Percentiles rank a stretch among this genome's conserved stretches.
Conservation (phyloP, 2,329 filamentous ascomycete genomes). For the Alternaria sp. region DNA sequence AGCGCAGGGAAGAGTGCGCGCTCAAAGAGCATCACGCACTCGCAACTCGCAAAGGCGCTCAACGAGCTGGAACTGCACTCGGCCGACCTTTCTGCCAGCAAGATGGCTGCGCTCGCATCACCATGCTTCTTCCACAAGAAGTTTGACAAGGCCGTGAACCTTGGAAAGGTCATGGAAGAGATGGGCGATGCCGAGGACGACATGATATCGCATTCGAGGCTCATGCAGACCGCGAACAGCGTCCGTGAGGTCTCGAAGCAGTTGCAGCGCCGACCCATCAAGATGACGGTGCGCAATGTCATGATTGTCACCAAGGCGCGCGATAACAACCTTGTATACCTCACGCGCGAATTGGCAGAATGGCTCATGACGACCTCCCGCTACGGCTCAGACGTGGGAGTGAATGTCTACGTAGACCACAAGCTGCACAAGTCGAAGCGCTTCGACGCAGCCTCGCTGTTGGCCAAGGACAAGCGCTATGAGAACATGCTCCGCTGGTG, state of each 20-base stretch:
- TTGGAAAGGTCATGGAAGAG: conserved; percentile 93
- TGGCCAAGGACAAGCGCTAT: conserved; percentile 77
- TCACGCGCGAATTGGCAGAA: conserved; percentile 84
- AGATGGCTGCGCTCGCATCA: conserved; percentile 76
- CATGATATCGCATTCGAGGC: conserved; percentile 87
- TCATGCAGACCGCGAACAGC: conserved; percentile 93
- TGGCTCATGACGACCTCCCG: conserved; percentile 90
- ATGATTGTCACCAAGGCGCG: conserved; percentile 99
- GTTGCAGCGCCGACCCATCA: conserved; percentile 88
- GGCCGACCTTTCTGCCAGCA: conserved; percentile 49
- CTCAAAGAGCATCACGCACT: conserved; percentile 47
- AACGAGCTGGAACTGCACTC: conserved; percentile 59
- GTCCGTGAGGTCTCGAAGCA: conserved; percentile 97
- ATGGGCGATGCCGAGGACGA: conserved; percentile 85
- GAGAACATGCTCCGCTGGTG: conserved; percentile 89
- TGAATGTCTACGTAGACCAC: conserved; percentile 98
- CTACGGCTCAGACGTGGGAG: conserved; percentile 86
- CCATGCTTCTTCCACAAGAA: conserved; percentile 98
- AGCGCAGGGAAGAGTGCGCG: conserved; percentile 45
- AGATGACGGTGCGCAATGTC: conserved; percentile 86
- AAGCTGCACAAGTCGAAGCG: conserved; percentile 88
- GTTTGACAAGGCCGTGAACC: conserved; percentile 95
- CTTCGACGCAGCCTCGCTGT: conserved; percentile 77
- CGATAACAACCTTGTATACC: conserved; percentile 88
- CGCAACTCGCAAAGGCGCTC: conserved; percentile 68